Conservation (phyloP, 139 green algal genomes). For the Tetraselmis chui region DNA sequence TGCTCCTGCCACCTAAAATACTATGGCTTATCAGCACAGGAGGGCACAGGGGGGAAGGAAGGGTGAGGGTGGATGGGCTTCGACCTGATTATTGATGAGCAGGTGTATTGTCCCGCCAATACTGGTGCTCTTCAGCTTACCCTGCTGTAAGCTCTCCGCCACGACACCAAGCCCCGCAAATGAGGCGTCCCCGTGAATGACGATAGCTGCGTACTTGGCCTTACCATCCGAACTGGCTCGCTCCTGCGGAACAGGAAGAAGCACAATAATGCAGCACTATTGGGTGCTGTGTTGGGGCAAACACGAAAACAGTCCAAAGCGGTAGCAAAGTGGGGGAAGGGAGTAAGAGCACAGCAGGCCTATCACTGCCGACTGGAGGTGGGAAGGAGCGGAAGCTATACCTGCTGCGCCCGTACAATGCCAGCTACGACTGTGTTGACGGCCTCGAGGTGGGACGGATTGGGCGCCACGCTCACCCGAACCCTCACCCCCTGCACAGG, state of each 20-base stretch:
- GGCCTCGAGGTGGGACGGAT: conserved; percentile 70
- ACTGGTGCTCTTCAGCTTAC: conserved; percentile 50
- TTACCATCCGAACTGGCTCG: not conserved
- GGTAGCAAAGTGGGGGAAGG: too few species aligned
- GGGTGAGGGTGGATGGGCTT: too few species aligned
- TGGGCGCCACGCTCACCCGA: conserved; percentile 49
- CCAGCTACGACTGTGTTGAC: conserved; percentile 69
- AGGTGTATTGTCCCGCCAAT: conserved; percentile 71
- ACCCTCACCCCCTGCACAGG: conserved; percentile 10
- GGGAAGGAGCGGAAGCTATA: too few species aligned
- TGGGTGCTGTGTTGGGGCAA: too few species aligned
- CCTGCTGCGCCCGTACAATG: conserved; percentile 65
- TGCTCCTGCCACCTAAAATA: too few species aligned
- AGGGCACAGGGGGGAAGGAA: too few species aligned
- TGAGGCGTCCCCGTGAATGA: conserved; percentile 64
- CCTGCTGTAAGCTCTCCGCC: conserved; percentile 50
- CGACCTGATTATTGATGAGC: conserved; percentile 82
- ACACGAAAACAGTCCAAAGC: too few species aligned
- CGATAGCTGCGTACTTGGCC: not conserved
- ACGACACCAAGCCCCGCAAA: conserved; percentile 60
- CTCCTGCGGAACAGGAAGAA: not conserved
- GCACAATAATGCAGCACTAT: too few species aligned
- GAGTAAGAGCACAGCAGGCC: too few species aligned
- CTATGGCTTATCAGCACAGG: too few species aligned
- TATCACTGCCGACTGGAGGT: too few species aligned